A percentile compares a stretch with the other conserved stretches of the same genome.
Evolutionary conservation across 202 grass and related monocot genomes (phyloP).

Genomic region (Schoenoplectus triqueter): DNA sequence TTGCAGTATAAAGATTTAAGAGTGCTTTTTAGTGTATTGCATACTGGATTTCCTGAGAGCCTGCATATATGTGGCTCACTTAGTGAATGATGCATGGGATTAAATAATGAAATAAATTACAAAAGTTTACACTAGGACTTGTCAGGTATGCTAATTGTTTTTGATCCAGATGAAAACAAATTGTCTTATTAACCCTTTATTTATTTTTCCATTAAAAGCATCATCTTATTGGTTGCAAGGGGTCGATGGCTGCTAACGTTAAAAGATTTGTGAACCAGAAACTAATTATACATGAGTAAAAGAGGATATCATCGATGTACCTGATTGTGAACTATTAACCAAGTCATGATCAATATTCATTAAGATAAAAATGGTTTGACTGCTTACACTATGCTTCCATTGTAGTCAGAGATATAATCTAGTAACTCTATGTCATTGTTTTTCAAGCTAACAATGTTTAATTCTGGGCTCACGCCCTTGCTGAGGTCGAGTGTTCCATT

Average conservation of each 20-base stretch:
- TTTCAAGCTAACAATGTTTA: slow-evolving; percentile 76
- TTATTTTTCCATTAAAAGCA: background rate
- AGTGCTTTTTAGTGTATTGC: slow-evolving; percentile 37
- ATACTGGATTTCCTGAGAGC: slow-evolving; percentile 80
- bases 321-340: background rate
- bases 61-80: slow-evolving; percentile 41
- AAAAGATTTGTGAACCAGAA: background rate
- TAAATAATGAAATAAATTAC: background rate
- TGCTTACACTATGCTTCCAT: slow-evolving; percentile 67
- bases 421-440: slow-evolving; percentile 57
- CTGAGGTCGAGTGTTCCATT: slow-evolving; percentile 82
- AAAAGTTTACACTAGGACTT: background rate
- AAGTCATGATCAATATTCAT: background rate
- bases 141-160: background rate
- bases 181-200: background rate
- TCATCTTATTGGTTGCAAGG: background rate
- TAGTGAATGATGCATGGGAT: background rate
- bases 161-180: background rate
- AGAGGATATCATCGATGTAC: background rate
- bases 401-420: slow-evolving; percentile 46
- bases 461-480: slow-evolving; percentile 58
- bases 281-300: background rate
- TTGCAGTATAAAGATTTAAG: slow-evolving; percentile 56
- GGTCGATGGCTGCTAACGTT: background rate
- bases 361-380: background rate